phyloP scores from a whole-genome alignment of 163 green algal genomes.

The Scenedesmus sp. region DNA sequence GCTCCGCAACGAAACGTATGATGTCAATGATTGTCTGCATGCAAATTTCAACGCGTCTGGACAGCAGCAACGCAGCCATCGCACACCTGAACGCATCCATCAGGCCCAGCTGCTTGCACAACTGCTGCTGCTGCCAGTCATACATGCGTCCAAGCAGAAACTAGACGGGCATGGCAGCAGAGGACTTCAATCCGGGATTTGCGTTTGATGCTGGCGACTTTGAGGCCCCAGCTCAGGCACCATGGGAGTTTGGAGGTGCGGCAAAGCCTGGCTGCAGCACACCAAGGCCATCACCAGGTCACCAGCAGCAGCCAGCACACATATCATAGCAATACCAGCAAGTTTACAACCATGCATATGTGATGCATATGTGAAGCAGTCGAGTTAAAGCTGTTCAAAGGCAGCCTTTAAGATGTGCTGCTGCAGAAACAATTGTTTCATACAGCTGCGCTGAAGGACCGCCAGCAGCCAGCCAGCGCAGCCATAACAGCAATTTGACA shows the following conservation, averaged over 20 bases:
- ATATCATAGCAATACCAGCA: no score
- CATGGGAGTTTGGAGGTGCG: conserved; percentile 86
- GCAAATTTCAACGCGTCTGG: neutral
- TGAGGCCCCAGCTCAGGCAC: conserved; percentile 60
- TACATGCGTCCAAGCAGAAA: neutral
- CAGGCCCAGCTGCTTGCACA: neutral
- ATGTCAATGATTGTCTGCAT: neutral
- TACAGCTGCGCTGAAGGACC: neutral
- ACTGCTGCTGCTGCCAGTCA: conserved; percentile 4
- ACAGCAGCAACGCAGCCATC: neutral
- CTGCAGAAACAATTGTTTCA: neutral
- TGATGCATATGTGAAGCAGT: neutral
- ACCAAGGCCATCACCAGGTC: neutral
- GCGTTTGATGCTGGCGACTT: conserved; percentile 74
- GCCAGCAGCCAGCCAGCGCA: neutral
- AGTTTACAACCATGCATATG: neutral
- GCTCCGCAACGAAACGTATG: neutral
- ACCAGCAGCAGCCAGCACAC: neutral
- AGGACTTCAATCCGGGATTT: conserved; percentile 81
- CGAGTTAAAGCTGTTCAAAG: neutral
- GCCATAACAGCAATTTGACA: no score
- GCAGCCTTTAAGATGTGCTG: neutral
- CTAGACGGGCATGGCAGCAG: conserved; percentile 24
- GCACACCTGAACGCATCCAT: neutral
- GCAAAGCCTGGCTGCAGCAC: neutral